These are phyloP conservation scores for Artemisia argyi DNA, from an alignment of 129 eudicot genomes.

Conservation along the genomic window DNA sequence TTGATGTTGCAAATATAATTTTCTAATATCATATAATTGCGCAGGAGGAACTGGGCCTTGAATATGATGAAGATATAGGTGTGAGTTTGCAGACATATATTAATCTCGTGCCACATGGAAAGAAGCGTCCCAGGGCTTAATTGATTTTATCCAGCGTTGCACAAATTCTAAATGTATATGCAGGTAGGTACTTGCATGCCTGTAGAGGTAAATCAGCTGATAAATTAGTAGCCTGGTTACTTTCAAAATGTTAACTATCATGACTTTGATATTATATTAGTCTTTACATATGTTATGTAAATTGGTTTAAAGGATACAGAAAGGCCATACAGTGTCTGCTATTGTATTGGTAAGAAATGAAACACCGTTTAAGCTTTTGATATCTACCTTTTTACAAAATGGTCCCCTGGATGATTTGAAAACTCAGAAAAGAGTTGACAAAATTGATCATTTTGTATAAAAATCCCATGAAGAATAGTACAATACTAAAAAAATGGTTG, in stretches of 20 bases:
- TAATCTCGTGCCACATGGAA: conserved; percentile 61
- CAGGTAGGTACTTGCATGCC: conserved; percentile 4
- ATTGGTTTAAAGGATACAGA: conserved; percentile 4
- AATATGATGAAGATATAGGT: conserved; percentile 89
- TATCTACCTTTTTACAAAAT: too few species aligned
- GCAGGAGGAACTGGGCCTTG: conserved; percentile 93
- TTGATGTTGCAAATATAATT: conserved; percentile 8
- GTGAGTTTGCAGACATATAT: conserved; percentile 79
- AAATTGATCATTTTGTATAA: not conserved
- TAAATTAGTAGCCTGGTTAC: conserved; percentile 26
- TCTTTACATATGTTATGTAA: conserved; percentile 19
- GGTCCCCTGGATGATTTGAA: too few species aligned
- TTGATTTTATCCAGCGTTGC: conserved; percentile 19
- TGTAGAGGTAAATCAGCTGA: conserved; percentile 35
- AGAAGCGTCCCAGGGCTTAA: conserved; percentile 56
- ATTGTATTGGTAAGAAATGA: too few species aligned
- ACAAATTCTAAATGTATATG: conserved; percentile 10
- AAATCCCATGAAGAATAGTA: not conserved
- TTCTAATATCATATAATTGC: conserved; percentile 18
- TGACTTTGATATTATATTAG: conserved; percentile 19
- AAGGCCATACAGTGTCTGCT: too few species aligned
- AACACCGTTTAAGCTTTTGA: too few species aligned
- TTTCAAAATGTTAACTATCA: not conserved
- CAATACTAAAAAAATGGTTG: conserved; percentile 1
- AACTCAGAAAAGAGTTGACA: conserved; percentile 12